Evolutionary conservation across 1,284 basidiomycete genomes (phyloP), one percentile per base, ranked within the genome.

Genomic region (Papiliotrema flavescens): DNA sequence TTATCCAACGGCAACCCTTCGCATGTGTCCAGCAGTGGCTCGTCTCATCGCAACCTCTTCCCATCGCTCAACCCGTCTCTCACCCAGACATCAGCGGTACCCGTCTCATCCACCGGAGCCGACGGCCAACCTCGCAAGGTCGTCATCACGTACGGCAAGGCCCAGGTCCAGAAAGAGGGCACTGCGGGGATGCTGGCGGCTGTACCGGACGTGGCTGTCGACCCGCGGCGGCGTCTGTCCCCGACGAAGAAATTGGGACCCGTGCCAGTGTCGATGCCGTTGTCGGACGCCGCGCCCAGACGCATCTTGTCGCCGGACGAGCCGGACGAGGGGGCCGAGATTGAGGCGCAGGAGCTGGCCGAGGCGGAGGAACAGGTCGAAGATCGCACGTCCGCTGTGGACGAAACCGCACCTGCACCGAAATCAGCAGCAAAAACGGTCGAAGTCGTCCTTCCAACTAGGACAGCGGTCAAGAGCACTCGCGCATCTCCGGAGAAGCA

Each of bases 41-140:
- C 56, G 13, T 63, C 58, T 3, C 60, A 62, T 54, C 53, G 61
- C 20, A 65, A 63, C 3, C 42, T 64, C 19, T 66, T 69, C 53
- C 28, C 28, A 11, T 32, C 28, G 28, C 28, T 32, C 6, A 32
- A 32, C 28, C 28, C 28, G 5, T 69, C 67, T 0, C 65, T 65
- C 15, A 65, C 65, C 15, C 62, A 67, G 42, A 56, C 56, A n/a
- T 63, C 61, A 0, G 41, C 36, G 7, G 32, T n/a, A 1, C 42
- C 49, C 32, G 14, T 7, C 7, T 26, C 45, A 6, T 17, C 24
- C 26, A 7, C 45, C n/a, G 23, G 3, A 22, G 2, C 47, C 3
- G 23, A n/a, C 28, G 28, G 28, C 6, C 47, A 19, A n/a, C 4
- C 45, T 34, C 32, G 47, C 17, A n/a, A 50, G 5, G 28, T 32